phyloP scores from a whole-genome alignment of 2,329 filamentous ascomycete genomes.

The Kalmusia sp. region DNA sequence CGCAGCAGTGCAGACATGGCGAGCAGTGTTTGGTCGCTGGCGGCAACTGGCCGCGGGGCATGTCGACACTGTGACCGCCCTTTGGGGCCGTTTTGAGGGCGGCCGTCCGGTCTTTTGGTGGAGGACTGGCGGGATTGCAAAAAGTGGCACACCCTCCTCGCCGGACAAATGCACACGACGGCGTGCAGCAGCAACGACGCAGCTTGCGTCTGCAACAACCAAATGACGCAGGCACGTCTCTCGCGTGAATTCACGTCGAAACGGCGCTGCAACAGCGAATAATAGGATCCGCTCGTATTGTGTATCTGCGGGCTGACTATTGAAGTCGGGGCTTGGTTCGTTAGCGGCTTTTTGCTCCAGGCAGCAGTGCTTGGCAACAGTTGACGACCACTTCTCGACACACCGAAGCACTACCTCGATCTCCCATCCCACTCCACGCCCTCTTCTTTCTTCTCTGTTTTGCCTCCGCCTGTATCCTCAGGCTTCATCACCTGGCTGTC shows the following conservation, averaged over 20 bases:
- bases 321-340: constrained; percentile 27
- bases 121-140: constrained; percentile 20
- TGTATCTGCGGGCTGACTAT: constrained; percentile 25
- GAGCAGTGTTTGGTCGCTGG: constrained; percentile 13
- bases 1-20: constrained; percentile 13
- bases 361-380: constrained; percentile 26
- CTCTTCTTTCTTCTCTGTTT: constrained; percentile 21
- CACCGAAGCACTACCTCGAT: constrained; percentile 24
- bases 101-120: constrained; percentile 5
- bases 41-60: background rate
- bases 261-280: constrained; percentile 29
- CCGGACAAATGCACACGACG: background rate
- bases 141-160: background rate
- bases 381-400: constrained; percentile 19
- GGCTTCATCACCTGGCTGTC: constrained; percentile 34
- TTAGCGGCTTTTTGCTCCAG: constrained; percentile 16
- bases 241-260: constrained; percentile 23
- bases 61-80: constrained; percentile 19
- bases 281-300: constrained; percentile 22
- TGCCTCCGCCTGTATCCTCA: constrained; percentile 29
- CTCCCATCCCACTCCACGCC: constrained; percentile 26
- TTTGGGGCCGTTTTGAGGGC: constrained; percentile 19
- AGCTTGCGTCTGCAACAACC: constrained; percentile 7
- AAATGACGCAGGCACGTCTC: constrained; percentile 16
- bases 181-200: constrained; percentile 10